phyloP scores from a whole-genome alignment of 2,329 filamentous ascomycete species.

The Claviceps sorghi region DNA sequence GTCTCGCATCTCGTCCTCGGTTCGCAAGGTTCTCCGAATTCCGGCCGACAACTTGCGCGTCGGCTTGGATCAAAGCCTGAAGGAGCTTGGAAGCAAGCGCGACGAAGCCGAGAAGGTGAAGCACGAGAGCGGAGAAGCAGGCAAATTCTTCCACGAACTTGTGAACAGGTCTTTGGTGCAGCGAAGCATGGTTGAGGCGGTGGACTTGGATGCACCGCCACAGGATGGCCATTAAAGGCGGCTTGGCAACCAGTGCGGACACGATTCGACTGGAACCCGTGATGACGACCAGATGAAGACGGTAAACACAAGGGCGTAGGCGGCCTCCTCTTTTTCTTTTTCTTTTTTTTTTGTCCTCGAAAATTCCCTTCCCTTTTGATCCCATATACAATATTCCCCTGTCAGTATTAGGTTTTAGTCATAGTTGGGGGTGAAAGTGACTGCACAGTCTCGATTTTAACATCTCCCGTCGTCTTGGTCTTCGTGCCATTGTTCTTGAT shows the following conservation, averaged over 20 bases:
- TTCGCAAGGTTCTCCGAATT: constrained; percentile 75
- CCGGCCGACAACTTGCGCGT: constrained; percentile 78
- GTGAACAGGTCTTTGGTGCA: constrained; percentile 49
- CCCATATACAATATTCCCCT: background rate
- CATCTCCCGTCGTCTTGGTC: background rate
- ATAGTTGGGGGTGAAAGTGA: background rate
- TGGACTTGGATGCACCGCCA: constrained; percentile 40
- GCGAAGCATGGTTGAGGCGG: constrained; percentile 31
- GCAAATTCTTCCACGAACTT: constrained; percentile 82
- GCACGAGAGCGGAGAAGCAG: constrained; percentile 70
- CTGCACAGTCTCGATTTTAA: too few species aligned
- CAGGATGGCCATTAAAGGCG: constrained; percentile 14
- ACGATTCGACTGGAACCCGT: background rate
- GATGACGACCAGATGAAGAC: background rate
- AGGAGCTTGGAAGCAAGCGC: constrained; percentile 63
- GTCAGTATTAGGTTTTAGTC: background rate
- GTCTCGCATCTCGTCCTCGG: constrained; percentile 66
- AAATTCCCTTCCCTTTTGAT: background rate
- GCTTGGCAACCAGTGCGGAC: background rate
- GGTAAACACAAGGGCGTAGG: background rate
- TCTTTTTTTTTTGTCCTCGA: background rate
- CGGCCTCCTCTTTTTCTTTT: background rate
- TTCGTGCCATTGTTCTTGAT: background rate
- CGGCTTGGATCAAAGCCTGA: constrained; percentile 68
- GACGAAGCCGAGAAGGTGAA: constrained; percentile 73